Percentiles rank a stretch among this genome's conserved stretches.
phyloP scores from a whole-genome alignment of 768 basidiomycete species.

The Tylopilus cervinicoccineus region DNA sequence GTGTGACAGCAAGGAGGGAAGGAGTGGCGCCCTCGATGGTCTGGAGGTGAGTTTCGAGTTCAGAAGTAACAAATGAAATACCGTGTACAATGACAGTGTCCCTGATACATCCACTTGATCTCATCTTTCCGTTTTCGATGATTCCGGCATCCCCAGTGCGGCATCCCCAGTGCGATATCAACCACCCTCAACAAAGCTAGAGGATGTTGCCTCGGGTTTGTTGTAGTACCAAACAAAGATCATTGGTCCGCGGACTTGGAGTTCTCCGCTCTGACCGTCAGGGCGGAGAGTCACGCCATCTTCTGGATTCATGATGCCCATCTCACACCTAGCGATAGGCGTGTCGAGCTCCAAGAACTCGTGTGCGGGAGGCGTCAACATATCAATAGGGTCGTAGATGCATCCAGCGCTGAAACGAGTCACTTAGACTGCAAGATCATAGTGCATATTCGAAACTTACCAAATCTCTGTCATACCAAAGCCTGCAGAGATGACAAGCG shows the following conservation, averaged over 20 bases:
- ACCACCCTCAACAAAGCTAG: conserved; percentile 44
- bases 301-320: conserved; percentile 34
- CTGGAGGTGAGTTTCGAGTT: conserved; percentile 39
- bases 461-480: conserved; percentile 40
- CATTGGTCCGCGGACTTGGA: conserved; percentile 40
- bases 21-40: conserved; percentile 33
- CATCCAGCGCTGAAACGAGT: conserved; percentile 30
- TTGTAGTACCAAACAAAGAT: conserved; percentile 45
- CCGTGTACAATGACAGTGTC: conserved; percentile 37
- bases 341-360: conserved; percentile 38
- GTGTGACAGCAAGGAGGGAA: conserved; percentile 34
- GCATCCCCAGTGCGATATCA: conserved; percentile 64
- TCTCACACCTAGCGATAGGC: conserved; percentile 27
- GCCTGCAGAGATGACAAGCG: conserved; percentile 32
- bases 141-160: conserved; percentile 53
- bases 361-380: conserved; percentile 15
- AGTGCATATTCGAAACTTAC: conserved; percentile 11
- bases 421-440: neutral
- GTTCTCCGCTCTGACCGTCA: conserved; percentile 34
- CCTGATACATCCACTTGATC: conserved; percentile 35
- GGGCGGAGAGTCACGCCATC: conserved; percentile 26
- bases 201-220: conserved; percentile 43
- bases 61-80: conserved; percentile 37
- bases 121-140: conserved; percentile 32
- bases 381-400: conserved; percentile 35